Evolutionary conservation across 306 rosid species (phyloP).

Genomic region (Oemleria cerasiformis): DNA sequence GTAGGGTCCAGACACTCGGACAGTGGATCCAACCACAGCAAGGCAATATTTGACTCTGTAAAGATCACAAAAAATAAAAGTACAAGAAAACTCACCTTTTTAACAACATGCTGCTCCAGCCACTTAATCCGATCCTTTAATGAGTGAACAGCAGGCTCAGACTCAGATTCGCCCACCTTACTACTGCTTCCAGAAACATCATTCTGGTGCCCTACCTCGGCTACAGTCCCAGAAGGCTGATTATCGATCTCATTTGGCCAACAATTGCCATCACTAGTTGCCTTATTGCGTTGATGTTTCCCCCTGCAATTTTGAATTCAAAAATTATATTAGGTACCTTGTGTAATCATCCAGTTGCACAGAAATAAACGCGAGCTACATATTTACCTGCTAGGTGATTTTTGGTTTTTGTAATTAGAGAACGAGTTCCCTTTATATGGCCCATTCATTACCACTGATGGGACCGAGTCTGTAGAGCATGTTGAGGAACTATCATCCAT

Average conservation of each 20-base stretch:
- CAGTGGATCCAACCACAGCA: neutral
- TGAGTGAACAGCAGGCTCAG: slow-evolving; percentile 41
- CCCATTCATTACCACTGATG: slow-evolving; percentile 65
- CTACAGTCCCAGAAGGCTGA: slow-evolving; percentile 56
- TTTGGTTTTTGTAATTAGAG: slow-evolving; percentile 57
- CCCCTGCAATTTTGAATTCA: slow-evolving; percentile 51
- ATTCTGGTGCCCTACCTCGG: slow-evolving; percentile 39
- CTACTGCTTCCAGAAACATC: slow-evolving; percentile 50
- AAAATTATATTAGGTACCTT: slow-evolving; percentile 19
- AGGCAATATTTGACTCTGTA: neutral
- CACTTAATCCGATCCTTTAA: slow-evolving; percentile 52
- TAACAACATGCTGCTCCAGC: slow-evolving; percentile 56
- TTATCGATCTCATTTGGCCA: slow-evolving; percentile 64
- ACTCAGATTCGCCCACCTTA: slow-evolving; percentile 53
- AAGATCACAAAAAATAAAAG: neutral
- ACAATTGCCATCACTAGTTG: slow-evolving; percentile 41
- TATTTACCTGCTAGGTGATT: slow-evolving; percentile 66
- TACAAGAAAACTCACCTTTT: slow-evolving; percentile 42
- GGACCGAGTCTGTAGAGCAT: slow-evolving; percentile 90
- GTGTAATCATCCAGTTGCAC: slow-evolving; percentile 3
- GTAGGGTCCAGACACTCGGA: neutral
- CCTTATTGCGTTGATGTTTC: slow-evolving; percentile 54
- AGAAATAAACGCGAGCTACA: slow-evolving; percentile 17
- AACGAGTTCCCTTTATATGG: slow-evolving; percentile 48
- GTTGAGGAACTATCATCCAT: slow-evolving; percentile 99